Conservation (phyloP, 2,329 filamentous ascomycete species). For the Didymella glomerata region DNA sequence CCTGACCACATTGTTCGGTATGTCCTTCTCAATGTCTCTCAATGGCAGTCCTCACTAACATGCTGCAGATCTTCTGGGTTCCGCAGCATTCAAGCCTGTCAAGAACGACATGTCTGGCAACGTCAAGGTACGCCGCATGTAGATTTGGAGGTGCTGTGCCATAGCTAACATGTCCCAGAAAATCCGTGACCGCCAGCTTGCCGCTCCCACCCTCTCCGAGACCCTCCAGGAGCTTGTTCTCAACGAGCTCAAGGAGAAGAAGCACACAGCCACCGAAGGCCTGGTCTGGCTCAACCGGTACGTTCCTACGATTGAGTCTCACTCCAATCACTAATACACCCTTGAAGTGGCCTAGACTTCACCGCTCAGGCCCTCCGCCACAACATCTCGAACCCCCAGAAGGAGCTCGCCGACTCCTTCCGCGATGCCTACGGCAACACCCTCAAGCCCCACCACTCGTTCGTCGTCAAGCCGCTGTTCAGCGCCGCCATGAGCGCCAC, state of each 20-base stretch:
- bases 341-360: constrained; percentile 85
- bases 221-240: constrained; percentile 84
- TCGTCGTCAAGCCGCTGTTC: constrained; percentile 91
- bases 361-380: constrained; percentile 82
- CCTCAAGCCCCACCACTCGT: constrained; percentile 90
- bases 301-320: constrained; percentile 36
- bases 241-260: constrained; percentile 89
- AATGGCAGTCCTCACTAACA: constrained; percentile 1
- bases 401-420: constrained; percentile 89
- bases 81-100: constrained; percentile 84
- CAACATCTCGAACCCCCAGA: constrained; percentile 72
- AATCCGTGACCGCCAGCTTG: constrained; percentile 82
- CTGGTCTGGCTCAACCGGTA: constrained; percentile 91
- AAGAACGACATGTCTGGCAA: constrained; percentile 93
- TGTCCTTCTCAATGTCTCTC: constrained; percentile 22
- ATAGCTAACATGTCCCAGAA: constrained; percentile 65
- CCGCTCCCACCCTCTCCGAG: constrained; percentile 78
- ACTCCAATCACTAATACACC: background rate
- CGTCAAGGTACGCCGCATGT: constrained; percentile 72
- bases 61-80: constrained; percentile 65
- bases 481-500: constrained; percentile 90
- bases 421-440: constrained; percentile 82
- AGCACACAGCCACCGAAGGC: constrained; percentile 87
- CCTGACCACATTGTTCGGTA: constrained; percentile 86
- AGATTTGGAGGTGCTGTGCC: background rate